Base-by-base conservation (phyloP, 2,329 filamentous ascomycete species). In the Amauroascus verrucosus region DNA sequence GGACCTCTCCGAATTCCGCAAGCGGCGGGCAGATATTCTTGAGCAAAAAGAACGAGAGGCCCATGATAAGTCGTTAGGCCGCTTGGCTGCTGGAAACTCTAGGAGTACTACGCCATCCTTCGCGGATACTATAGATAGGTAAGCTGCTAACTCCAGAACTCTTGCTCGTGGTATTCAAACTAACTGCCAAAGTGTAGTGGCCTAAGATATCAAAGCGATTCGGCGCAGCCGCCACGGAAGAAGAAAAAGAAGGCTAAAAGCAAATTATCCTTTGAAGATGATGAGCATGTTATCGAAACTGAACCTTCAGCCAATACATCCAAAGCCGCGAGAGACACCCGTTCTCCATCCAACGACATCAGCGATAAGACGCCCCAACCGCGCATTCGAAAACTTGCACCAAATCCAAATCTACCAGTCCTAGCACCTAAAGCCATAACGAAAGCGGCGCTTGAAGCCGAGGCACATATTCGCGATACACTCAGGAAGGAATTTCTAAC, bases 21-120 rank as follows among this genome's bases (percentile, higher is more conserved):
- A 98, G 73, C 84, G 93, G 56, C 88, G 91, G 69, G 90, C 89
- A 61, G 88, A 96, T 70, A 88, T 90, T n/a, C 75, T 95, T 46
- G 91, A 96, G 68, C 84, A 88, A 65, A 91, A 93, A 65, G 88
- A 93, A 65, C 81, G 86, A 63, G 88, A 93, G 63, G 84, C 81
- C 11, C 82, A 83, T 64, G 85, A 87, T 60, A 77, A 75, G 38
- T 74, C 79, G 24, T 65, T 78, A 9, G 70, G 71, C 1, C 66
- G 70, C 56, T 62, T 72, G 55, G 63, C 68, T 37, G 61, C 70
- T 16, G 66, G 69, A 58, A 71, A 65, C 51, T 77, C 76, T 51
- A 74, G 78, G 52, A 71, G 73, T 30, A 73, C 69, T 40, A 81
- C 78, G 37, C 77, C 78, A 37, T 69, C 66, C 14, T 57, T 38